A percentile compares a stretch with the other conserved stretches of the same genome.
Conservation (phyloP, 495 filamentous ascomycete genomes). For the Lepraria neglecta region DNA sequence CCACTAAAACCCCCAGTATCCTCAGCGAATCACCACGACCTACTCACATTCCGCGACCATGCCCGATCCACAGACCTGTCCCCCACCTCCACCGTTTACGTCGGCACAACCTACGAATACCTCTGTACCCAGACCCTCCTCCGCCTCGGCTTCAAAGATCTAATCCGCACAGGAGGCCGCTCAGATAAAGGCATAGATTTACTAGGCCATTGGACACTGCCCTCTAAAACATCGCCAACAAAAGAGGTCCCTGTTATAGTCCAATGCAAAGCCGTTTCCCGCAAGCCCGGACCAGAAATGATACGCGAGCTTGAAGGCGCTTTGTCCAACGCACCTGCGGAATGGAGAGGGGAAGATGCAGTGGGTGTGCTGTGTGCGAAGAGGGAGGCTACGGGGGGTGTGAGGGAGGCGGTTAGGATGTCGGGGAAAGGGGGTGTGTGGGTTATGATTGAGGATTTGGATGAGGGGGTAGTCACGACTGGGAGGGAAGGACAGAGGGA, state of each 20-base stretch:
- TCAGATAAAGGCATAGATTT: slow-evolving; percentile 81
- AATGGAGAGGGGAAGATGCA: slow-evolving; percentile 55
- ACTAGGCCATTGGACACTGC: slow-evolving; percentile 69
- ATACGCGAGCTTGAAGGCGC: slow-evolving; percentile 84
- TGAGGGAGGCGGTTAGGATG: slow-evolving; percentile 58
- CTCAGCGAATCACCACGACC: slow-evolving; percentile 55
- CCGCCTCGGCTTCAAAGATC: slow-evolving; percentile 51
- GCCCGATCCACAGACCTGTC: slow-evolving; percentile 42
- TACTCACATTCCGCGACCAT: slow-evolving; percentile 66
- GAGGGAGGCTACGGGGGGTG: slow-evolving; percentile 50
- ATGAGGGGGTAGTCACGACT: slow-evolving; percentile 43
- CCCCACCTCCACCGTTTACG: slow-evolving; percentile 35
- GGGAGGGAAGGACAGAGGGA: slow-evolving; percentile 46
- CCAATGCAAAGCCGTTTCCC: slow-evolving; percentile 70
- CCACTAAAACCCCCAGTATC: slow-evolving; percentile 38
- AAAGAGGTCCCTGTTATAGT: slow-evolving; percentile 46
- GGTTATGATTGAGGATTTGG: slow-evolving; percentile 37
- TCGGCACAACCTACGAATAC: slow-evolving; percentile 64
- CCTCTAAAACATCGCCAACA: slow-evolving; percentile 27
- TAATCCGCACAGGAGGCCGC: slow-evolving; percentile 66
- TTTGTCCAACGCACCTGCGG: slow-evolving; percentile 60
- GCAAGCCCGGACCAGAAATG: slow-evolving; percentile 54
- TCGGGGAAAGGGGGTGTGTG: slow-evolving; percentile 61
- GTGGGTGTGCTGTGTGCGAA: slow-evolving; percentile 57
- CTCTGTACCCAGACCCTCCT: slow-evolving; percentile 58